Percentiles rank a stretch among this genome's conserved stretches.
phyloP scores from a whole-genome alignment of 2,329 filamentous ascomycete genomes.

The Phaeosphaeria sp. region DNA sequence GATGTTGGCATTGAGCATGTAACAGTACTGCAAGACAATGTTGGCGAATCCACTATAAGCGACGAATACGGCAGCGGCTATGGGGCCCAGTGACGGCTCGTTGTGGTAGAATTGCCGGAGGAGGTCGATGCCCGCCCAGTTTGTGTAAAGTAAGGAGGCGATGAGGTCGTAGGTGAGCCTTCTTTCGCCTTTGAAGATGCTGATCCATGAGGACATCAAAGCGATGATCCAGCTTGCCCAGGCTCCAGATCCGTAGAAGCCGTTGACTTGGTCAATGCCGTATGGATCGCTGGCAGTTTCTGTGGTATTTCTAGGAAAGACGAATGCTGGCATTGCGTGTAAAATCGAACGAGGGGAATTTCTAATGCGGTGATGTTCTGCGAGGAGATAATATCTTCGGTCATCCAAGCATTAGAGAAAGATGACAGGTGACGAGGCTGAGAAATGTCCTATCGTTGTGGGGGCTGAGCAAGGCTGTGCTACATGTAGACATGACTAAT shows the following conservation, averaged over 20 bases:
- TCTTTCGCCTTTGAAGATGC: not conserved
- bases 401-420: too few species aligned
- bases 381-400: too few species aligned
- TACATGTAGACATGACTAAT: not conserved
- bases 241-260: constrained; percentile 10
- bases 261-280: constrained; percentile 1
- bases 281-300: not conserved
- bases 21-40: not conserved
- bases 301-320: not conserved
- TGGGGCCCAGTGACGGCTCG: not conserved
- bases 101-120: not conserved
- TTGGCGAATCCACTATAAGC: not conserved
- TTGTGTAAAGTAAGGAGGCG: not conserved
- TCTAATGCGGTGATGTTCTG: too few species aligned
- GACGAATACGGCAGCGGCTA: not conserved
- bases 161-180: not conserved
- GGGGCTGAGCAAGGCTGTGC: not conserved
- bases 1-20: too few species aligned
- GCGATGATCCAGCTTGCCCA: constrained; percentile 1
- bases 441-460: too few species aligned
- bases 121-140: constrained; percentile 4
- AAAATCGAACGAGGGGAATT: too few species aligned
- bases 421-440: too few species aligned
- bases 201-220: not conserved
- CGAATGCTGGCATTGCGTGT: not conserved